Conservation (phyloP, 768 basidiomycete species). For the Scleroderma bovista region DNA sequence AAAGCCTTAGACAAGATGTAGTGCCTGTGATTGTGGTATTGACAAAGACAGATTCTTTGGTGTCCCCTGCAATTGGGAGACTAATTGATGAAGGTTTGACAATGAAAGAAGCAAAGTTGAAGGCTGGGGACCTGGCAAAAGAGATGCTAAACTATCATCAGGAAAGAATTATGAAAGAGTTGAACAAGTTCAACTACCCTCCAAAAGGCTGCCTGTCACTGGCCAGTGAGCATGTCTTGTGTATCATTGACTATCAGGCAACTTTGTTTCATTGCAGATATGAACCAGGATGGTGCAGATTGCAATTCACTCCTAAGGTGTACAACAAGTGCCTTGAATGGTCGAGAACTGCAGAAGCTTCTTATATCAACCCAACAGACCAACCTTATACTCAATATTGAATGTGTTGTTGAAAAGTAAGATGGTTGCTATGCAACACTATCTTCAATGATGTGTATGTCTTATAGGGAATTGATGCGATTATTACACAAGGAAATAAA, state of each 20-base stretch:
- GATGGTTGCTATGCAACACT: too few species aligned
- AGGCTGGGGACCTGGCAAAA: neutral
- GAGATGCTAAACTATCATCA: neutral
- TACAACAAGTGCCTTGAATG: conserved; percentile 15
- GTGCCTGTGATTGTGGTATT: neutral
- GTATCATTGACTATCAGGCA: neutral
- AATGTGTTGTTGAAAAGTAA: neutral
- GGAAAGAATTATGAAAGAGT: neutral
- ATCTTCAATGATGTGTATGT: neutral
- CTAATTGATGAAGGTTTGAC: neutral
- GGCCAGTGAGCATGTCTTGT: neutral
- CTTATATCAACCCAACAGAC: conserved; percentile 22
- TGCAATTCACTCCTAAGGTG: conserved; percentile 11
- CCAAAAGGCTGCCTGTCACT: neutral
- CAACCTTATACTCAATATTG: conserved; percentile 14
- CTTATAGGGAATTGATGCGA: neutral
- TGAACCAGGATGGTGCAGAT: conserved; percentile 11
- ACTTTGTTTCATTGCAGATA: conserved; percentile 7
- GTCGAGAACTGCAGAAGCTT: conserved; percentile 10
- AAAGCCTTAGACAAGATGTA: neutral
- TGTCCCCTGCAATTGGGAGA: neutral
- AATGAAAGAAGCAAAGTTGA: neutral
- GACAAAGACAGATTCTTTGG: neutral
- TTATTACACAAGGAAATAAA: neutral
- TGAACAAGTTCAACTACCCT: neutral